Conservation (phyloP, 1,284 basidiomycete genomes). For the Rhodotorula sp. region DNA sequence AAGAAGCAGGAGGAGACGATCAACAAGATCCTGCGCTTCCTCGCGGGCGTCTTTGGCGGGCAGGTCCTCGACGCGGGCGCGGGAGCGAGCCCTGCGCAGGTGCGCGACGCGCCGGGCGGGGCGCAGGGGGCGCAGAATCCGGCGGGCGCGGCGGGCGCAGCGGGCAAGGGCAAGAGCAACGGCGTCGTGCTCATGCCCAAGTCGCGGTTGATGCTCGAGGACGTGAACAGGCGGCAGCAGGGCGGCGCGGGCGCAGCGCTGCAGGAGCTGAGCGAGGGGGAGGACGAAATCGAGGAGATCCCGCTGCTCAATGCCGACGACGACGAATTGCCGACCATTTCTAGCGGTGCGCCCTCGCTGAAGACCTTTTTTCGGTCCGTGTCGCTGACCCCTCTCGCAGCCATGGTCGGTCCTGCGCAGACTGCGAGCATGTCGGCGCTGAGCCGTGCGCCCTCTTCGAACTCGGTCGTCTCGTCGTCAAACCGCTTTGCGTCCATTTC, state of each 20-base stretch:
- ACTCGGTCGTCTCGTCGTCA: constrained; percentile 8
- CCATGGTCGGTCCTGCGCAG: background rate
- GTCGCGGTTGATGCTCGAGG: constrained; percentile 68
- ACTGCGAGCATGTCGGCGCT: constrained; percentile 1
- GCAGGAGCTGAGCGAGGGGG: constrained; percentile 39
- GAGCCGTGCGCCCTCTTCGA: background rate
- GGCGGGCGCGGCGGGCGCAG: constrained; percentile 9
- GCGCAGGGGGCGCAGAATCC: background rate
- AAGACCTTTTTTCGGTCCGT: too few species aligned
- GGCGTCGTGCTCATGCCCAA: constrained; percentile 59
- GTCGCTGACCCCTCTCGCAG: background rate
- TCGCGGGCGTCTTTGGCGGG: constrained; percentile 86
- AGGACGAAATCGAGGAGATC: constrained; percentile 46
- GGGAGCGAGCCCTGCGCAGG: constrained; percentile 46
- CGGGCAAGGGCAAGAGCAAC: constrained; percentile 25
- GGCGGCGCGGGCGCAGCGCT: constrained; percentile 18
- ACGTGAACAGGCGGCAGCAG: constrained; percentile 51
- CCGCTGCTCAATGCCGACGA: constrained; percentile 19
- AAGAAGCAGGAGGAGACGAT: constrained; percentile 97
- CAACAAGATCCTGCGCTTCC: constrained; percentile 88
- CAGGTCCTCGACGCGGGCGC: constrained; percentile 29
- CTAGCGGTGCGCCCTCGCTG: constrained; percentile 15
- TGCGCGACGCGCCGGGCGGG: constrained; percentile 31
- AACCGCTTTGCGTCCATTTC: constrained; percentile 36
- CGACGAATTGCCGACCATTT: constrained; percentile 30